phyloP scores from a whole-genome alignment of 805 yeast genomes.

The Wickerhamomyces rabaulensis region DNA sequence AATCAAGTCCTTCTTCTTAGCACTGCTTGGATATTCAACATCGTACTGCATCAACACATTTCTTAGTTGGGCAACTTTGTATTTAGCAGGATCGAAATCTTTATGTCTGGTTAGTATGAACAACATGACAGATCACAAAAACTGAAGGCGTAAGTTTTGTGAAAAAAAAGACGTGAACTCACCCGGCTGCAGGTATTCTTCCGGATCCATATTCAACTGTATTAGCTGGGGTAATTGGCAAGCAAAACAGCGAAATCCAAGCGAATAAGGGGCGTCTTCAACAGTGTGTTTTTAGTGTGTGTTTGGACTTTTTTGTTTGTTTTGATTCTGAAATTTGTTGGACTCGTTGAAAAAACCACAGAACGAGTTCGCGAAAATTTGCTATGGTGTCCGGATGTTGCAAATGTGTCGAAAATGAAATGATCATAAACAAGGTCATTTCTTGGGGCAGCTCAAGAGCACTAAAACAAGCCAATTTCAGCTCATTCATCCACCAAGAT shows the following conservation, averaged over 20 bases:
- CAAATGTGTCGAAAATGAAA: not conserved
- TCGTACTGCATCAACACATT: slow-evolving; percentile 57
- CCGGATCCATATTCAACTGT: slow-evolving; percentile 26
- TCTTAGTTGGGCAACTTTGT: slow-evolving; percentile 68
- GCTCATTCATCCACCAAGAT: slow-evolving; percentile 2
- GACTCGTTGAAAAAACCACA: not conserved
- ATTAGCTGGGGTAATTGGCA: not conserved
- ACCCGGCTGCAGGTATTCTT: slow-evolving; percentile 32
- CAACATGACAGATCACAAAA: not conserved
- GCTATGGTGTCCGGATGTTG: not conserved
- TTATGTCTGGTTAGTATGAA: slow-evolving; percentile 3
- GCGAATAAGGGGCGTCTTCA: not conserved
- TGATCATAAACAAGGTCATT: too few species aligned
- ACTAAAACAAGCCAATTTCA: not conserved
- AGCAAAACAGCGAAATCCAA: not conserved
- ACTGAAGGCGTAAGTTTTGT: not conserved
- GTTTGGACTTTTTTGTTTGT: not conserved
- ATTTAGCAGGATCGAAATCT: slow-evolving; percentile 63
- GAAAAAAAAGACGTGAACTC: slow-evolving; percentile 6
- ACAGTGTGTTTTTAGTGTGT: not conserved
- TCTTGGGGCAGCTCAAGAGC: not conserved
- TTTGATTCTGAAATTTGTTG: not conserved
- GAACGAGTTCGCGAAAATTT: not conserved
- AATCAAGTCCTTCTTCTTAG: slow-evolving; percentile 65
- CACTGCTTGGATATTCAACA: slow-evolving; percentile 54